Evolutionary conservation across 805 yeast genomes (phyloP).

Genomic region (Candida stauntonica): DNA sequence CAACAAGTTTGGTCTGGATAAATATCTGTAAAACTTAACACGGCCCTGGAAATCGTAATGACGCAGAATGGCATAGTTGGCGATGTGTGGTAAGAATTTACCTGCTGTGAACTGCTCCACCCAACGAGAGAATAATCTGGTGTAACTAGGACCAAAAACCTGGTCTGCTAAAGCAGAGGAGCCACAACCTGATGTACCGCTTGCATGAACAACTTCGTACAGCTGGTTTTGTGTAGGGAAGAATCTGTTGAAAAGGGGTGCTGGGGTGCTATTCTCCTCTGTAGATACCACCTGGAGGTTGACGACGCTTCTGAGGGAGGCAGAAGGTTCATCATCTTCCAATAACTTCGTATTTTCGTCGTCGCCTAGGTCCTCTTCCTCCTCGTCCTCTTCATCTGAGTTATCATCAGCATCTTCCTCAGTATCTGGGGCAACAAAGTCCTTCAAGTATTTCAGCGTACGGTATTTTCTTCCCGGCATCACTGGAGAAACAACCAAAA

Average conservation of each 20-base stretch:
- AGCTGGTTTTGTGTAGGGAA: conserved; percentile 67
- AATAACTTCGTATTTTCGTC: conserved; percentile 21
- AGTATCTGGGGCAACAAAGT: conserved; percentile 31
- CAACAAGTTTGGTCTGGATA: conserved; percentile 40
- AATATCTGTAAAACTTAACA: conserved; percentile 63
- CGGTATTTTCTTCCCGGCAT: conserved; percentile 45
- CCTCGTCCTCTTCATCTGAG: conserved; percentile 29
- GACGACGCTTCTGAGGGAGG: conserved; percentile 15
- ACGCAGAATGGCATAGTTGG: conserved; percentile 43
- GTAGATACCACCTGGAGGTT: conserved; percentile 19
- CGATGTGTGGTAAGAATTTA: conserved; percentile 29
- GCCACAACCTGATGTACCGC: conserved; percentile 50
- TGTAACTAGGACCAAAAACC: conserved; percentile 52
- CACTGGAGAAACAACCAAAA: conserved; percentile 45
- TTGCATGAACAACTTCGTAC: conserved; percentile 39
- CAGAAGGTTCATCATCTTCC: conserved; percentile 21
- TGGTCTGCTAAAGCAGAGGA: conserved; percentile 47
- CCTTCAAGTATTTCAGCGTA: conserved; percentile 40
- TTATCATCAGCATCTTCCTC: conserved; percentile 24
- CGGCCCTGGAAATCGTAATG: conserved; percentile 74
- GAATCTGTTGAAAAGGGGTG: conserved; percentile 41
- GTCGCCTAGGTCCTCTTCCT: conserved; percentile 31
- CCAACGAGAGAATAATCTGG: conserved; percentile 46
- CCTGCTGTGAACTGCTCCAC: conserved; percentile 43
- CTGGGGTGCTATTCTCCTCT: conserved; percentile 6